phyloP scores from a whole-genome alignment of 768 basidiomycete species.

The Boletus fagicola region DNA sequence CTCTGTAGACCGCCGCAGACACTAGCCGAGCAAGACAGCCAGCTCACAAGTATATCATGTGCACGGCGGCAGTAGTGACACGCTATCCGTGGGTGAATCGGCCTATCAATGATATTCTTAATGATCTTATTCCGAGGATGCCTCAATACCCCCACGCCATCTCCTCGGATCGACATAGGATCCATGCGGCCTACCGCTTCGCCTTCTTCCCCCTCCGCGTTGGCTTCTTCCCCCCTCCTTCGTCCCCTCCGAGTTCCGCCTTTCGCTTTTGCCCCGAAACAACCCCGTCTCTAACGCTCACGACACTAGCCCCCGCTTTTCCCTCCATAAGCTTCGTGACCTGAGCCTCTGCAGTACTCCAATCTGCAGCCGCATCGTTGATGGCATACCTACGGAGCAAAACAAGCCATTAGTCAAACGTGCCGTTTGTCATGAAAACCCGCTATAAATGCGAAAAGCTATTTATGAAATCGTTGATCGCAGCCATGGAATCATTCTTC shows the following conservation, averaged over 20 bases:
- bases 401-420: not conserved
- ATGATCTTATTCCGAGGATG: not conserved
- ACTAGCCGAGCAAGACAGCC: not conserved
- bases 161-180: constrained; percentile 2
- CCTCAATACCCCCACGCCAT: not conserved
- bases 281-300: constrained; percentile 62
- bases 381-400: constrained; percentile 62
- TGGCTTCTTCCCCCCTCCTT: constrained; percentile 46
- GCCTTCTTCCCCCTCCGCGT: constrained; percentile 46
- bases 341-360: constrained; percentile 72
- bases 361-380: constrained; percentile 65
- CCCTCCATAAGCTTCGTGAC: constrained; percentile 49
- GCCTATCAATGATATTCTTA: not conserved
- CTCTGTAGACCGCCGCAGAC: not conserved
- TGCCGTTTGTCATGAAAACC: not conserved
- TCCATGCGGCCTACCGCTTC: constrained; percentile 27
- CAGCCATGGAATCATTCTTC: not conserved
- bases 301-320: constrained; percentile 59
- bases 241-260: constrained; percentile 32
- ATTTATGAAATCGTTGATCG: not conserved
- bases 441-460: not conserved
- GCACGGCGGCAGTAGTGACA: too few relatives aligned
- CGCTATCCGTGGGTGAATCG: not conserved
- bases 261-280: constrained; percentile 59
- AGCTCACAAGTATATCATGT: too few relatives aligned